Evolutionary conservation across 2,329 filamentous ascomycete species (phyloP).

Genomic region (Fusarium piperis): DNA sequence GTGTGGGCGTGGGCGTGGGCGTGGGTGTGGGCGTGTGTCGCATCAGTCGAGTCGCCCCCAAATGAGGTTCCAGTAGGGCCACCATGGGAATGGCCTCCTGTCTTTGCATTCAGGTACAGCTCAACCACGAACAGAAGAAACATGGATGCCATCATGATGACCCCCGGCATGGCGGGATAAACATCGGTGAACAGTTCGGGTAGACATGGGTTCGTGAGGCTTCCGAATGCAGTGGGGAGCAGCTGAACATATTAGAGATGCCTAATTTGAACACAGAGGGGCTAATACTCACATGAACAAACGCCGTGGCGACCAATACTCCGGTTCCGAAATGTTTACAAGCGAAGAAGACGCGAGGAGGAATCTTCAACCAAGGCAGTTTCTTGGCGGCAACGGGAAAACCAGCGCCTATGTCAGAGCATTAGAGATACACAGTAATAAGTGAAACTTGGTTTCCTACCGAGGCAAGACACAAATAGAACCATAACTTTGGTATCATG

Average conservation of each 20-base stretch:
- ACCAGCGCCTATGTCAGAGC: constrained; percentile 51
- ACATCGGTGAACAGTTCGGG: constrained; percentile 67
- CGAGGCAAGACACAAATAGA: constrained; percentile 39
- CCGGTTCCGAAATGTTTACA: constrained; percentile 76
- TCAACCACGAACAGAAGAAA: constrained; percentile 71
- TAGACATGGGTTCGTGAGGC: constrained; percentile 62
- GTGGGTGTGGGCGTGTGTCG: neutral
- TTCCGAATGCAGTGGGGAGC: constrained; percentile 68
- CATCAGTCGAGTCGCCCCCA: neutral
- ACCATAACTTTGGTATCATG: constrained; percentile 39
- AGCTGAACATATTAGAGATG: constrained; percentile 47
- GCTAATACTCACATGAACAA: constrained; percentile 64
- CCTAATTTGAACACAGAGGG: neutral
- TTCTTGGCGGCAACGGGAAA: constrained; percentile 65
- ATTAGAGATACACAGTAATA: neutral
- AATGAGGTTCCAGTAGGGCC: constrained; percentile 57
- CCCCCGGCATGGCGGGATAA: constrained; percentile 70
- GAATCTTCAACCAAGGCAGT: constrained; percentile 66
- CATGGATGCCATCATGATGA: constrained; percentile 72
- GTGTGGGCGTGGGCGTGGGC: neutral
- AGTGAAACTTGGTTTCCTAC: neutral
- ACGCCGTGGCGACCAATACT: constrained; percentile 77
- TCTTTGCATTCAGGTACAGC: constrained; percentile 69
- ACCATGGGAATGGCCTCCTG: constrained; percentile 67
- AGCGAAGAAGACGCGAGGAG: constrained; percentile 66